phyloP scores from a whole-genome alignment of 495 filamentous ascomycete species.

The Neurospora africana region DNA sequence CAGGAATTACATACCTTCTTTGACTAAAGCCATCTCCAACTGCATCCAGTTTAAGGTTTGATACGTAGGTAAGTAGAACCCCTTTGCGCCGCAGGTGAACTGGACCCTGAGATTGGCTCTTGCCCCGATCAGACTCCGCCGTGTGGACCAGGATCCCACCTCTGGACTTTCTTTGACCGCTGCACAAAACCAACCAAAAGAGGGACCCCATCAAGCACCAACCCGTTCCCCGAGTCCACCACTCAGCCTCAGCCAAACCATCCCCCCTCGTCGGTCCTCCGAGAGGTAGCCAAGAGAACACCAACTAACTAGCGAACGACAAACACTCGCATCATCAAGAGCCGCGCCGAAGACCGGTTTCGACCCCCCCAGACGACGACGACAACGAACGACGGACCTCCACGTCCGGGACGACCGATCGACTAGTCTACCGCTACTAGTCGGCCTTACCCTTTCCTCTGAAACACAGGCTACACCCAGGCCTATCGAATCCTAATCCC shows the following conservation, averaged over 20 bases:
- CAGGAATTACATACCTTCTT: neutral
- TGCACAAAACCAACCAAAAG: neutral
- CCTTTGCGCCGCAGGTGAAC: neutral
- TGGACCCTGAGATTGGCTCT: neutral
- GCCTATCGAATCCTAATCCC: neutral
- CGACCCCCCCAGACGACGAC: neutral
- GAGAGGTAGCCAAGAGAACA: neutral
- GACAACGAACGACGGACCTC: neutral
- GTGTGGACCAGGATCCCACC: neutral
- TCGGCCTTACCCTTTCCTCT: neutral
- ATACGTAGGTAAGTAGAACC: too few species aligned
- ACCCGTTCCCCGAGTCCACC: neutral
- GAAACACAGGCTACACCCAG: neutral
- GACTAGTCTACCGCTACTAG: neutral
- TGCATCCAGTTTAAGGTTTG: neutral
- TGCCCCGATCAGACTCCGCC: neutral
- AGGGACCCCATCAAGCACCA: neutral
- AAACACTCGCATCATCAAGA: neutral
- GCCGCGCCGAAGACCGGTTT: neutral
- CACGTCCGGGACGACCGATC: neutral
- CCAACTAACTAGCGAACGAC: neutral
- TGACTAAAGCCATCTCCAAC: neutral
- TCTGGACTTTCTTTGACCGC: neutral
- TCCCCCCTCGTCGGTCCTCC: neutral
- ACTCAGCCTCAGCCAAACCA: neutral